Conservation (phyloP, 2,329 filamentous ascomycete genomes). For the Sporothrix sp. region DNA sequence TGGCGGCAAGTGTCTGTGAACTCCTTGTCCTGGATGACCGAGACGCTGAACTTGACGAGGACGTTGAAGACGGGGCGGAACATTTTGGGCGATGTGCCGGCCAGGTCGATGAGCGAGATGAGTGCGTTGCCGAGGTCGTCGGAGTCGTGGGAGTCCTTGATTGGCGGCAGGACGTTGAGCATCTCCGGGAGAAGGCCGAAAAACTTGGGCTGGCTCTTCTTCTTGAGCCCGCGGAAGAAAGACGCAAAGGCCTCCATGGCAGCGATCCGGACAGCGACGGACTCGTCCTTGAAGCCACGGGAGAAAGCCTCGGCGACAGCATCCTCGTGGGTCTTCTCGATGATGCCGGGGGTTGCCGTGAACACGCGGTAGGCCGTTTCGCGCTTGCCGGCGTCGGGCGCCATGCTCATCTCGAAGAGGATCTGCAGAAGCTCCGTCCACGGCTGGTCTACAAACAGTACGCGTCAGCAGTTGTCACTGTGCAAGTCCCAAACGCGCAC, state of each 20-base stretch:
- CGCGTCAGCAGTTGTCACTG: too few species aligned
- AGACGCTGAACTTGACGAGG: conserved; percentile 84
- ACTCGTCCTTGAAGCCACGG: conserved; percentile 83
- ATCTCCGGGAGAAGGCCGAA: conserved; percentile 80
- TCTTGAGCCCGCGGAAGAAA: conserved; percentile 85
- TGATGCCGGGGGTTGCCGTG: conserved; percentile 86
- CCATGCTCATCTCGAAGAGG: conserved; percentile 86
- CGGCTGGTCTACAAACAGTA: conserved; percentile 55
- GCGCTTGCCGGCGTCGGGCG: conserved; percentile 68
- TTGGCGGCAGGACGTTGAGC: conserved; percentile 84
- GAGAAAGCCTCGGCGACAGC: conserved; percentile 82
- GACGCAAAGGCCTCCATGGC: conserved; percentile 95
- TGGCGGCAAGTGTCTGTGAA: conserved; percentile 82
- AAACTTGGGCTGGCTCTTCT: conserved; percentile 83
- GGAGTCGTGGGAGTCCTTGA: conserved; percentile 85
- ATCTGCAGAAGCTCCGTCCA: conserved; percentile 85
- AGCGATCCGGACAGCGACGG: conserved; percentile 74
- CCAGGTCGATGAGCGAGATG: conserved; percentile 83
- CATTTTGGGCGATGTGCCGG: conserved; percentile 93
- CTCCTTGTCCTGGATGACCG: conserved; percentile 92
- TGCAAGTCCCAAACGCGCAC: too few species aligned
- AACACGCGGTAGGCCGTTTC: conserved; percentile 95
- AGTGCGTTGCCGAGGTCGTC: conserved; percentile 87
- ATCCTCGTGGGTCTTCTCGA: conserved; percentile 90
- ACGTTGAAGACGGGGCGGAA: conserved; percentile 92